Base-by-base conservation (phyloP, 2,329 filamentous ascomycete species). In the Fusarium anguioides region DNA sequence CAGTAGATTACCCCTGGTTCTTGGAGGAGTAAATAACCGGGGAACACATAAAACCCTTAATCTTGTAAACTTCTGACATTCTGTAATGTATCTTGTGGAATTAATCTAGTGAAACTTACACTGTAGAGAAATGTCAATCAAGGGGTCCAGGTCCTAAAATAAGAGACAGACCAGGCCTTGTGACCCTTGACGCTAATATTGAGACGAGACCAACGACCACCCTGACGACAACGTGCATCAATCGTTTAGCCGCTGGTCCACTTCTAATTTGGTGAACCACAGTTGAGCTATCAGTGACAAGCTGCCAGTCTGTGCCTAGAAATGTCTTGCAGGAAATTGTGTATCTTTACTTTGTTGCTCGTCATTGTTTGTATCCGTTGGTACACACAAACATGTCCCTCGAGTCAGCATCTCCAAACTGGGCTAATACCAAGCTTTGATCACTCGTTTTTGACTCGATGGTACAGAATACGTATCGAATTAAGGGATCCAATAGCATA, bases 191-290 rank as follows among this genome's bases (percentile, higher is more conserved):
- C 59, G 31, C 61, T 62, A 66, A 66, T 46, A 63, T 42, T 58
- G 26, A 33, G 36, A 44, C 23, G 26, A 60, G 57, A 42, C 45
- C 10, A 12, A 4, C 27, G 11, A 10, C 9, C 26, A 20, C 46
- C 49, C 63, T 67, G 63, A 67, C 49, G 60, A 68, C 64, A 67
- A 18, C 53, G 45, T 67, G 64, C 64, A 50, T 65, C 46, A 48
- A 50, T 64, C 46, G 50, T 33, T 57, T 60, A 58, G 46, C 31
- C 42, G 59, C 44, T 53, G 53, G 54, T 39, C 64, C 50, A 62
- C 62, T 51, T 41, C 29, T 64, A 44, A 64, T 58, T 46, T 44
- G 15, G 60, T 62, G 42, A 63, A 36, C 42, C 54, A 41, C 59
- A 56, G 21, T 24, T 40, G 37, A 58, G 12, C 33, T 61, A 21